Base-by-base conservation (phyloP, 2,329 filamentous ascomycete species). In the Xylaria sp. region DNA sequence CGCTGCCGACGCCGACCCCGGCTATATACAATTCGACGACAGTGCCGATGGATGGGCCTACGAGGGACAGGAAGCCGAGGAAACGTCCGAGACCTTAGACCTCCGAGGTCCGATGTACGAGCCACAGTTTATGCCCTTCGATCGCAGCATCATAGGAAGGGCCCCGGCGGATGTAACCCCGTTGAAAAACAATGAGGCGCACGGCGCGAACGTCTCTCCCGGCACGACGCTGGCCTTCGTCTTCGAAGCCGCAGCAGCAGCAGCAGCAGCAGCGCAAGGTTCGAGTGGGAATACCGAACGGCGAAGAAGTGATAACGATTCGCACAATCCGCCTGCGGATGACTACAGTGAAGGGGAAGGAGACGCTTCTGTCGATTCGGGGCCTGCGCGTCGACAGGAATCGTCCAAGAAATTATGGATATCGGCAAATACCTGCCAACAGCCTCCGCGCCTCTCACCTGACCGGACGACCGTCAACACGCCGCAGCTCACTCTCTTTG, bases 371-470 rank as follows among this genome's bases (percentile, higher is more conserved):
- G 40, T 38, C 6, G 51, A 56, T 16, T 40, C 44, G 26, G 64
- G 61, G 58, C 52, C 61, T 38, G 49, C 39, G 21, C 64, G 60
- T 20, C 65, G 69, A 48, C 61, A 67, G 52, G 59, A 66, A 47
- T 59, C 72, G 20, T 71, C 72, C 16, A 77, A 72, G 39, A 83
- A 74, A 1, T 77, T 97, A 2, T 97, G 89, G 71, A 80, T 99
- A 49, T 92, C 92, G 2, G 85, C 92, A 40, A 97, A 92, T 62
- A 92, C 90, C 1, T 99, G 94, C 71, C 72, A 84, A 21, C 91
- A 95, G 64, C 94, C 93, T 11, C 69, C 73, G 18, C 76, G 79
- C 39, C 82, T 81, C 39, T 75, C 73, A 7, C 75, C 76, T 1
- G 73, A 76, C 9, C 74, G 76, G 20, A 76, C 74, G 1, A 66